Conservation (phyloP, 2,329 filamentous ascomycete species). For the Ceratocystiopsis brevicomis region DNA sequence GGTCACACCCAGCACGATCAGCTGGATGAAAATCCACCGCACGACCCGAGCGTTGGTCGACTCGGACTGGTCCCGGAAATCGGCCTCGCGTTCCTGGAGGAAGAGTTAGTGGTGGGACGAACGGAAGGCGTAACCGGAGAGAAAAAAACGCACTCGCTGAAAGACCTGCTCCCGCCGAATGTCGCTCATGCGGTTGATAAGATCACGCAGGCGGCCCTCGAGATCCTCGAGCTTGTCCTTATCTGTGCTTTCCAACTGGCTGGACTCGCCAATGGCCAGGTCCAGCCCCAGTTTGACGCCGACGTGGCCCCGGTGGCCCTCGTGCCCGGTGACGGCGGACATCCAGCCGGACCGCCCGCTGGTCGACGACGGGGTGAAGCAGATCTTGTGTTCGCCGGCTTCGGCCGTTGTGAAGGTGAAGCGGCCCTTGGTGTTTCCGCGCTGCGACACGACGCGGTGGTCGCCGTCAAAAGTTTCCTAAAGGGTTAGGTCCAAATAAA, state of each 20-base stretch:
- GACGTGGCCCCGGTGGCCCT: slow-evolving; percentile 33
- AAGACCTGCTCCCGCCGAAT: slow-evolving; percentile 91
- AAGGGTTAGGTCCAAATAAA: not conserved
- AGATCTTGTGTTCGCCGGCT: slow-evolving; percentile 87
- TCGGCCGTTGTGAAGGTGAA: slow-evolving; percentile 95
- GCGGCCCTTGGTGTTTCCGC: slow-evolving; percentile 53
- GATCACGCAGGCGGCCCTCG: slow-evolving; percentile 68
- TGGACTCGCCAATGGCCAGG: slow-evolving; percentile 85
- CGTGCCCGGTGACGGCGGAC: slow-evolving; percentile 26
- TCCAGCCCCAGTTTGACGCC: slow-evolving; percentile 74
- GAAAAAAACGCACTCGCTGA: slow-evolving; percentile 35
- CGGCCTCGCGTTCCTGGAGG: slow-evolving; percentile 62
- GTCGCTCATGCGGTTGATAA: slow-evolving; percentile 74
- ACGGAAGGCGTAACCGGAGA: no score
- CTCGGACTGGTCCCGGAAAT: slow-evolving; percentile 96
- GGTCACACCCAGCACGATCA: slow-evolving; percentile 64
- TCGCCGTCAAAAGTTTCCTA: slow-evolving; percentile 91
- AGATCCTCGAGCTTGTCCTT: slow-evolving; percentile 87
- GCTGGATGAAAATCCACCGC: slow-evolving; percentile 82
- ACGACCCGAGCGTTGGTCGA: slow-evolving; percentile 79
- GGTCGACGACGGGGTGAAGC: slow-evolving; percentile 70
- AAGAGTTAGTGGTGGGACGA: no score
- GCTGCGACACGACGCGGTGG: slow-evolving; percentile 84
- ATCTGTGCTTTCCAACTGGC: slow-evolving; percentile 80
- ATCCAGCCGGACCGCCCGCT: slow-evolving; percentile 56